Conservation (phyloP, 768 basidiomycete species). For the Pisolithus tinctorius region DNA sequence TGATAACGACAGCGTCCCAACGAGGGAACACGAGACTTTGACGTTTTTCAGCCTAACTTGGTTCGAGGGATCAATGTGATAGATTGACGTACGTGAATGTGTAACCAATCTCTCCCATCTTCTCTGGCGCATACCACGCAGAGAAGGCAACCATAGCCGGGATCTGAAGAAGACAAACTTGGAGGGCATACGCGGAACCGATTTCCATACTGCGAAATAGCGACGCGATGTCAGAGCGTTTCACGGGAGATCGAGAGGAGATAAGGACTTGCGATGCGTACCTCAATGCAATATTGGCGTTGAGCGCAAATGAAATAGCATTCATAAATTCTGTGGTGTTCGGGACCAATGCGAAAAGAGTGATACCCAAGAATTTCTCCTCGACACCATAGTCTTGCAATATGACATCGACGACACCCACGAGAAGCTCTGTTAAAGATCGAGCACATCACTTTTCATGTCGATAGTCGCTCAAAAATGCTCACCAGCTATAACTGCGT, state of each 20-base stretch:
- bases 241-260: background rate
- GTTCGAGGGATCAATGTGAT: background rate
- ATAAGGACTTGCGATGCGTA: constrained; percentile 25
- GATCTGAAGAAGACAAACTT: constrained; percentile 95
- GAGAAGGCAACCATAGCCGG: constrained; percentile 99
- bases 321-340: constrained; percentile 99
- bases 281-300: constrained; percentile 96
- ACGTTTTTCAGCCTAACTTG: constrained; percentile 1
- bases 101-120: constrained; percentile 80
- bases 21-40: constrained; percentile 91
- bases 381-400: constrained; percentile 87
- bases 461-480: constrained; percentile 4
- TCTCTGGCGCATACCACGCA: constrained; percentile 84
- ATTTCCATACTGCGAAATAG: constrained; percentile 82
- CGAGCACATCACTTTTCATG: background rate
- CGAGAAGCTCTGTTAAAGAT: constrained; percentile 66
- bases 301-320: constrained; percentile 94
- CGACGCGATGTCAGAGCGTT: constrained; percentile 1
- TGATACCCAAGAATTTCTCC: constrained; percentile 96
- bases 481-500: constrained; percentile 93
- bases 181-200: constrained; percentile 96
- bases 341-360: constrained; percentile 93
- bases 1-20: constrained; percentile 94
- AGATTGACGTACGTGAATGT: constrained; percentile 80
- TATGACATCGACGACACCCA: constrained; percentile 93